Conservation (phyloP, 2,329 filamentous ascomycete genomes). For the Aspergillus sojae region DNA sequence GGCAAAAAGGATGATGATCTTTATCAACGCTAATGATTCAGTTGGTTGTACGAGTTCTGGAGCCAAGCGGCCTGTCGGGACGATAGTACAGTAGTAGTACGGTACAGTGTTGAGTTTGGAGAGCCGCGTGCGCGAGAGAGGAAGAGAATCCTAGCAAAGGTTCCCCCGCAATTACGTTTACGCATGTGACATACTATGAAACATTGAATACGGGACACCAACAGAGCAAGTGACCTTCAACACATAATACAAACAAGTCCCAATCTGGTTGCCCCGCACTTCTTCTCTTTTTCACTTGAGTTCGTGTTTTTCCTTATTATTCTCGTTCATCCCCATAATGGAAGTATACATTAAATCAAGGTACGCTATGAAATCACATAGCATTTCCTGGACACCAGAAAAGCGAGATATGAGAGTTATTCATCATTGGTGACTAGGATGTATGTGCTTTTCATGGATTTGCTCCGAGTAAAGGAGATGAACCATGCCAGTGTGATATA, state of each 20-base stretch:
- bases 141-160: not conserved
- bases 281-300: not conserved
- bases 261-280: not conserved
- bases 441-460: not conserved
- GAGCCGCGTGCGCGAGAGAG: not conserved
- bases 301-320: not conserved
- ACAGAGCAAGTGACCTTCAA: not conserved
- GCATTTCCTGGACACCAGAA: not conserved
- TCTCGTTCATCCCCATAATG: not conserved
- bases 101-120: not conserved
- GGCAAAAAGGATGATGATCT: not conserved
- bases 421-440: not conserved
- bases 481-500: not conserved
- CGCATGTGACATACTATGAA: not conserved
- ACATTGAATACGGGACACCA: not conserved
- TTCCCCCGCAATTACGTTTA: not conserved
- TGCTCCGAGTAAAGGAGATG: not conserved
- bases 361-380: not conserved
- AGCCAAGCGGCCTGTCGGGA: not conserved
- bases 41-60: conserved; percentile 5
- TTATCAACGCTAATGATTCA: not conserved
- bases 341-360: not conserved
- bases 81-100: not conserved
- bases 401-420: too few relatives aligned
- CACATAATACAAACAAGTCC: not conserved